These are phyloP conservation scores for Fraxinus paxiana DNA, from an alignment of 305 asterid species.

Conservation along the genomic window DNA sequence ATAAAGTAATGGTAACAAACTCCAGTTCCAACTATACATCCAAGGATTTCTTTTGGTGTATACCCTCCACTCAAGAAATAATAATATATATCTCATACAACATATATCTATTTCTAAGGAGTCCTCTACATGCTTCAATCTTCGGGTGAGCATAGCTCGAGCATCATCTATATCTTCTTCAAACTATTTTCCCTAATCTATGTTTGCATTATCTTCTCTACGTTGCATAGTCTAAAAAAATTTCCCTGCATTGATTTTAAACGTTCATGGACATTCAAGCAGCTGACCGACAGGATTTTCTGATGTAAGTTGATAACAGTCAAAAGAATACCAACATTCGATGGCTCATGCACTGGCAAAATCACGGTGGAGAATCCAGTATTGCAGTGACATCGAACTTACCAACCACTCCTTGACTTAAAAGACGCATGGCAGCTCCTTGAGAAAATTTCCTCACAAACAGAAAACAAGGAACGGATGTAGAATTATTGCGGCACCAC, in stretches of 20 bases:
- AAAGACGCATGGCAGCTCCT: slow-evolving; percentile 93
- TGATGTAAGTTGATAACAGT: neutral
- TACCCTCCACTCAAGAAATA: neutral
- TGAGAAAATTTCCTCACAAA: slow-evolving; percentile 84
- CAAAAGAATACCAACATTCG: neutral
- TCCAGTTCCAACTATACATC: neutral
- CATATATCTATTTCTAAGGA: neutral
- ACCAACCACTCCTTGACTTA: slow-evolving; percentile 63
- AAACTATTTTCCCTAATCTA: slow-evolving; percentile 22
- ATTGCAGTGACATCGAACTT: slow-evolving; percentile 44
- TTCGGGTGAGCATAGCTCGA: neutral
- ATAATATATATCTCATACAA: neutral
- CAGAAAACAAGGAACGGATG: slow-evolving; percentile 62
- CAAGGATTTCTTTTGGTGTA: neutral
- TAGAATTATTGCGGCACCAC: slow-evolving; percentile 82
- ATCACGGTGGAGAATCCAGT: slow-evolving; percentile 40
- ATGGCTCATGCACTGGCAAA: slow-evolving; percentile 1
- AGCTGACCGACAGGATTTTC: slow-evolving; percentile 9
- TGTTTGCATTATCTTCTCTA: slow-evolving; percentile 16
- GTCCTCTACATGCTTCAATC: neutral
- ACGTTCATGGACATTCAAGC: slow-evolving; percentile 9
- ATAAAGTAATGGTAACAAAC: neutral
- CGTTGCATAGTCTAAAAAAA: slow-evolving; percentile 9
- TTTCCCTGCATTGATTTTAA: slow-evolving; percentile 12
- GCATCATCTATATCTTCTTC: slow-evolving; percentile 14